A percentile compares a stretch with the other conserved stretches of the same genome.
Conservation (phyloP, 1,284 basidiomycete species). For the Xanthoconium separans region DNA sequence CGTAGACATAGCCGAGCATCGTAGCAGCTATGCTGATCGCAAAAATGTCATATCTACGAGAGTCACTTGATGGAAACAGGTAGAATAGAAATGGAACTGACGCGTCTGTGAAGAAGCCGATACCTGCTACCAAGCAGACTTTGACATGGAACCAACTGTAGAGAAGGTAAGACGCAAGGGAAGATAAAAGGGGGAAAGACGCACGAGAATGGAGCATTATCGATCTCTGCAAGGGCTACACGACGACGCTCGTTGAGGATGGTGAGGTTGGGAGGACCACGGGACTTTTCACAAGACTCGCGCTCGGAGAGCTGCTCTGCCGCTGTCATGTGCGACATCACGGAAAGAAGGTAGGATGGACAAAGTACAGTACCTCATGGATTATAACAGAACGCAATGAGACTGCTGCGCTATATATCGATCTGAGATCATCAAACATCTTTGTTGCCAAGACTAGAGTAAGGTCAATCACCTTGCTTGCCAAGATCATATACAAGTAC, state of each 20-base stretch:
- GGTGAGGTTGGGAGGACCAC: background rate
- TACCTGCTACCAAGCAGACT: conserved; percentile 70
- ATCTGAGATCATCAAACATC: no score
- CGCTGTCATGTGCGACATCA: conserved; percentile 17
- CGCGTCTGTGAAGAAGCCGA: conserved; percentile 85
- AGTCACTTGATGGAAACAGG: background rate
- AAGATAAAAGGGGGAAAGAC: conserved; percentile 13
- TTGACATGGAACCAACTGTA: conserved; percentile 67
- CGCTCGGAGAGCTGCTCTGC: conserved; percentile 29
- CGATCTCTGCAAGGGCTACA: conserved; percentile 74
- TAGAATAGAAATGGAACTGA: conserved; percentile 35
- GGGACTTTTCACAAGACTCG: conserved; percentile 31
- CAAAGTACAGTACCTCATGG: no score
- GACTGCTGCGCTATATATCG: no score
- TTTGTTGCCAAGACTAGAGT: no score
- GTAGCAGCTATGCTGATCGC: conserved; percentile 74
- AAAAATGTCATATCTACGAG: conserved; percentile 63
- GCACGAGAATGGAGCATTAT: conserved; percentile 72
- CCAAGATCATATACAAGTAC: no score
- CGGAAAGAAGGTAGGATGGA: background rate
- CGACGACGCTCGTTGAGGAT: conserved; percentile 51
- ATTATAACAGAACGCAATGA: no score
- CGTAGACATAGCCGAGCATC: conserved; percentile 80
- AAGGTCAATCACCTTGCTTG: no score
- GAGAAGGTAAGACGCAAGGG: background rate